Base-by-base conservation (phyloP, 495 filamentous ascomycete species). In the Aspergillus nidulans region DNA sequence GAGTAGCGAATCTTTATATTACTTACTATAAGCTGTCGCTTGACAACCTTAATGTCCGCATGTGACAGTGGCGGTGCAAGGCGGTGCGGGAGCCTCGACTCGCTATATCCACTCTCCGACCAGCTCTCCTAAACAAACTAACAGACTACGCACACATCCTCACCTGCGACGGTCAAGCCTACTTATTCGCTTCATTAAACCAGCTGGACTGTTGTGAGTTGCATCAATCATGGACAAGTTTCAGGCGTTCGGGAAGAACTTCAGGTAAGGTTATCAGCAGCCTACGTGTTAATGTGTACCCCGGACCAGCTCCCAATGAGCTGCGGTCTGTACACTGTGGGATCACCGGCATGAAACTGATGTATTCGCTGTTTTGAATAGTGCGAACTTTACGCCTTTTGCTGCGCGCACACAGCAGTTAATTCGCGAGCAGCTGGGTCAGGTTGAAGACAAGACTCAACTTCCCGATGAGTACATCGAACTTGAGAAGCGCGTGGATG, bases 401-500 rank as follows among this genome's bases (percentile, higher is more conserved):
- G 90, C 91, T 60, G 86, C 89, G 58, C 88, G 94, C 55, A 96
- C 91, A 36, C 90, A 95, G 72, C 94, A 98, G 76, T 91, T 90
- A 77, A 87, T 96, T 69, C 95, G 92, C 75, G 94, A 98, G 75
- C 92, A 96, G 72, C 80, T 97, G 44, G 94, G 94, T 51, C 91
- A 96, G 66, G 91, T 85, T 50, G 94, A 96, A 58, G 94, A 97
- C 69, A 95, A 94, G 88, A 98, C 94, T 55, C 85, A 98, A 73
- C 90, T 97, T 24, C 95, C 95, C 16, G 85, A 92, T 63, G 95
- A 97, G 68, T 98, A 97, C 71, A 87, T 97, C 65, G 91, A 97
- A 73, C 89, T 98, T 48, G 94, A 98, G 85, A 97, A 96, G 80
- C 85, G 95, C 59, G 90, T 98, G 68, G 94, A 98, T 84, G 94